Conservation (phyloP, 164 flowering plant species). For the Amborella trichopoda region DNA sequence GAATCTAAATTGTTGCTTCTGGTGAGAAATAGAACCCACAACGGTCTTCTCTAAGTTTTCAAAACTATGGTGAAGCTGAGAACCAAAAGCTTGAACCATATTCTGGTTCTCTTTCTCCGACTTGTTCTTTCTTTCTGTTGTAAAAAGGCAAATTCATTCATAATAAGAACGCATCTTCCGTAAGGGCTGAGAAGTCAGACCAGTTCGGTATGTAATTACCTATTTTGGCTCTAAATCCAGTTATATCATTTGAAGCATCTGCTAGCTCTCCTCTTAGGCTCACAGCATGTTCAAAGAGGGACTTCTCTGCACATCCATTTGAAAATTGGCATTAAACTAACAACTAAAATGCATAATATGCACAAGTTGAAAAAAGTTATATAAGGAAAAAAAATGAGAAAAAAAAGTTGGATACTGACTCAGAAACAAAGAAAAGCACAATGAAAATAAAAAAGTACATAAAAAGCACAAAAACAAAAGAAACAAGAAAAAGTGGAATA, state of each 20-base stretch:
- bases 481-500: too few species aligned
- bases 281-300: constrained; percentile 75
- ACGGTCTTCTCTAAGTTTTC: constrained; percentile 77
- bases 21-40: constrained; percentile 63
- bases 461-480: too few species aligned
- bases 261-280: constrained; percentile 85
- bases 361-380: background rate
- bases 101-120: constrained; percentile 79
- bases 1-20: constrained; percentile 74
- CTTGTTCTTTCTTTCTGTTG: constrained; percentile 72
- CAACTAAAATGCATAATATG: background rate
- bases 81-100: constrained; percentile 63
- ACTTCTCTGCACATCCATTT: constrained; percentile 44
- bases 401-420: too few species aligned
- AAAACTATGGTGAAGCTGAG: constrained; percentile 73
- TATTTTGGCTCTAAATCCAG: constrained; percentile 71
- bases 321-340: background rate
- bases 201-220: too few species aligned
- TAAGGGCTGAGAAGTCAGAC: too few species aligned
- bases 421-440: too few species aligned
- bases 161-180: too few species aligned
- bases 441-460: too few species aligned
- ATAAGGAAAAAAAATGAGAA: too few species aligned
- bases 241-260: constrained; percentile 84
- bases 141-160: background rate